Base-by-base conservation (phyloP, 495 filamentous ascomycete genomes). In the Tuber brumale region DNA sequence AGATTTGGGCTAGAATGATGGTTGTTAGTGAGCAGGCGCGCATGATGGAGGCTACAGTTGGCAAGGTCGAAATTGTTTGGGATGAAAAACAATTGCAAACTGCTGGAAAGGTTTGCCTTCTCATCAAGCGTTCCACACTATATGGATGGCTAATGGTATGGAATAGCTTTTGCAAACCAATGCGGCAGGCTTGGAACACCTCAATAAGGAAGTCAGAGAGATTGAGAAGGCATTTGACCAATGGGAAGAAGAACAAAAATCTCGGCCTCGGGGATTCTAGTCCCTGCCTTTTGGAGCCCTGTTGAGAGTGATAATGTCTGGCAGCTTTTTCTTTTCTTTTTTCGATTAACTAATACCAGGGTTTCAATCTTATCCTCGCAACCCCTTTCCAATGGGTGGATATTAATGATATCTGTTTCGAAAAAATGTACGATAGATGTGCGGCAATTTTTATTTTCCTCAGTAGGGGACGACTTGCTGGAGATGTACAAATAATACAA, bases 1-100 rank as follows among this genome's bases (percentile, higher is more conserved):
- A 99, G 86, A 92, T 99, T 71, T 99, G 95, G 95, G 96, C 95
- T 48, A 87, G 96, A 45, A 91, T 99, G 88, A 89, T 97, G 74
- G 91, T 91, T 41, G 89, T 97, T 48, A 87, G 93, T 79, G 93
- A 95, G 77, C 89, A 93, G 78, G 92, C 92, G 46, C 90, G 91
- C 81, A 88, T 89, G 70, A 85, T 99, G 77, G 91, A 93, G 84
- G 87, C 87, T 72, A 94, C 97, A 85, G 87, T 95, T 78, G 89
- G 92, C 80, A 91, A 89, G 88, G 88, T 80, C 84, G 89, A 83
- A 73, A 83, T 84, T 71, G 85, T 86, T 9, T 85, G 96, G 80
- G 90, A 93, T 77, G 93, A 95, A 84, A 90, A 92, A 81, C 89
- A 91, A 66, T 88, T 93, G 86, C 90, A 89, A 84, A 91, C 89